Evolutionary conservation across 495 filamentous ascomycete genomes (phyloP).

Genomic region (Daldinia vernicosa): DNA sequence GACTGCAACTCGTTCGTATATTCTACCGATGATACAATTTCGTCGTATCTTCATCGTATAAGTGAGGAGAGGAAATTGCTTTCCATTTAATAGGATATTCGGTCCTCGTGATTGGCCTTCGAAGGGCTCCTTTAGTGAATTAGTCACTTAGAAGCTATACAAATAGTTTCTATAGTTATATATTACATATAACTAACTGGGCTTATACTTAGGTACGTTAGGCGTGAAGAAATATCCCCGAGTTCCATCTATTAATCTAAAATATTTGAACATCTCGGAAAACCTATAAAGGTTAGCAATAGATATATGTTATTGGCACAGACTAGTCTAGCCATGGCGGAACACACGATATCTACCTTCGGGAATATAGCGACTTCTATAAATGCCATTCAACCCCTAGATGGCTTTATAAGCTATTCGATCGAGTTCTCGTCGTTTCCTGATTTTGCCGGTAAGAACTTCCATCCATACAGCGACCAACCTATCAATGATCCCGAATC

Average conservation of each 20-base stretch:
- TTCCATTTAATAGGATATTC: background rate
- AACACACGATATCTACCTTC: slow-evolving; percentile 15
- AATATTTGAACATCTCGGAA: background rate
- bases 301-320: slow-evolving; percentile 23
- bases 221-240: background rate
- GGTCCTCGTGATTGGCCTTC: background rate
- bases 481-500: background rate
- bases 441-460: slow-evolving; percentile 63
- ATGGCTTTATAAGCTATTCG: slow-evolving; percentile 66
- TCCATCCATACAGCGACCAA: background rate
- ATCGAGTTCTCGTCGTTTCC: slow-evolving; percentile 71
- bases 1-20: background rate
- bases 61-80: background rate
- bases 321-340: slow-evolving; percentile 29
- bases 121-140: background rate
- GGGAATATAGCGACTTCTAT: slow-evolving; percentile 20
- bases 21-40: background rate
- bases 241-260: background rate
- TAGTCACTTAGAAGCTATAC: background rate
- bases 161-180: background rate
- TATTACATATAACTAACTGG: background rate
- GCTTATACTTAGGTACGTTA: background rate
- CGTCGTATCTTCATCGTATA: background rate
- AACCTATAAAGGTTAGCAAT: background rate
- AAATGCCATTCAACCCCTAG: slow-evolving; percentile 54